Evolutionary conservation across 306 rosid species (phyloP).

Genomic region (Carpinus fangiana): DNA sequence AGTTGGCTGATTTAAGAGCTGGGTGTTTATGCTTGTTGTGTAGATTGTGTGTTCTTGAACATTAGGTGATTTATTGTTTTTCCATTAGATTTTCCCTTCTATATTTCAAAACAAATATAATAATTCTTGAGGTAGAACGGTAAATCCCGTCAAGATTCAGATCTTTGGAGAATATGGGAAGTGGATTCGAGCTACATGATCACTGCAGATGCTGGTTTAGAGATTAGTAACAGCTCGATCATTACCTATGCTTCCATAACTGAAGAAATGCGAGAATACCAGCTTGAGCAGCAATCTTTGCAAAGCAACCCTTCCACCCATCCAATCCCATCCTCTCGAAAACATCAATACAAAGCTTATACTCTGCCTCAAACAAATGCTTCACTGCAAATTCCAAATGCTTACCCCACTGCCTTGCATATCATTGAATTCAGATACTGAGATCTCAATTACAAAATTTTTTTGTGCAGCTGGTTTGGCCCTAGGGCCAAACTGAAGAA

Average conservation of each 20-base stretch:
- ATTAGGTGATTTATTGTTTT: conserved; percentile 18
- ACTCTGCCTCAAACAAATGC: too few relatives aligned
- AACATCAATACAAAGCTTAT: too few relatives aligned
- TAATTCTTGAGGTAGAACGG: conserved; percentile 22
- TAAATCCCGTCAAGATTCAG: conserved; percentile 56
- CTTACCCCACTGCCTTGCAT: too few relatives aligned
- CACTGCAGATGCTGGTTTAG: conserved; percentile 73
- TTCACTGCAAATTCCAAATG: too few relatives aligned
- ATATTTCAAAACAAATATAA: conserved; percentile 6
- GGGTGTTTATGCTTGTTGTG: conserved; percentile 24
- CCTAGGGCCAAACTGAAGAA: too few relatives aligned
- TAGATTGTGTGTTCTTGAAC: conserved; percentile 17
- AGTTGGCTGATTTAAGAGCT: conserved; percentile 32
- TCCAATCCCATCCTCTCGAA: too few relatives aligned
- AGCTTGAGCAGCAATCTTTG: too few relatives aligned
- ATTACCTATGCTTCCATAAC: conserved; percentile 67
- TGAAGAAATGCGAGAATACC: too few relatives aligned
- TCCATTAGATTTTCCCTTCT: conserved; percentile 24
- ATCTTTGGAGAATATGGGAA: conserved; percentile 84
- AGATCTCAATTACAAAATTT: too few relatives aligned
- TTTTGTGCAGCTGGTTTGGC: too few relatives aligned
- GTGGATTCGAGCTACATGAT: conserved; percentile 84
- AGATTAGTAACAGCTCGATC: conserved; percentile 55
- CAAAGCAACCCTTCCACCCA: too few relatives aligned
- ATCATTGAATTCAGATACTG: too few relatives aligned